These are phyloP conservation scores for Massariosphaeria phaeospora DNA, from an alignment of 495 filamentous ascomycete genomes.

Conservation along the genomic window DNA sequence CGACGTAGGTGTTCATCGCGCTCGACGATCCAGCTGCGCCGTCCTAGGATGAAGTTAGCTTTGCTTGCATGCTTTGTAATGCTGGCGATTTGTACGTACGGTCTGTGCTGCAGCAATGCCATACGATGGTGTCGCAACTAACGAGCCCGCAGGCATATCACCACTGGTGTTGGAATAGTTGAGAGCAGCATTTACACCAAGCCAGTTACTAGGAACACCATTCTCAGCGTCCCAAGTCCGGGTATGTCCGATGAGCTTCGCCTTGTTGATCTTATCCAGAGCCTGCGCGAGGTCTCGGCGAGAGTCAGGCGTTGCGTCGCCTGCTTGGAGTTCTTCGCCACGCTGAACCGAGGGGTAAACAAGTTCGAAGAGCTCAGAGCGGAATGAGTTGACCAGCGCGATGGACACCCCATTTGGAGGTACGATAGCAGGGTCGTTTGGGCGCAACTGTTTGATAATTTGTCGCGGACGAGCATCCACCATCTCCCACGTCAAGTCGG, in stretches of 20 bases:
- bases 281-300: neutral
- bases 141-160: neutral
- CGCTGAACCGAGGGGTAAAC: slow-evolving; percentile 1
- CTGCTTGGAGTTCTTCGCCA: slow-evolving; percentile 4
- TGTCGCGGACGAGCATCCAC: too few relatives aligned
- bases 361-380: too few relatives aligned
- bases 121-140: neutral
- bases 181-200: neutral
- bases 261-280: neutral
- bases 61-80: neutral
- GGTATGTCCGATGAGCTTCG: neutral
- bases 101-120: neutral
- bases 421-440: too few relatives aligned
- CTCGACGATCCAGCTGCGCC: neutral
- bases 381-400: too few relatives aligned
- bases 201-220: slow-evolving; percentile 1
- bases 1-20: neutral
- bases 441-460: too few relatives aligned
- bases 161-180: neutral
- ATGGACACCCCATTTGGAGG: too few relatives aligned
- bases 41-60: neutral
- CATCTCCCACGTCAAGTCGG: too few relatives aligned
- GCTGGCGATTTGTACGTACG: neutral
- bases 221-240: slow-evolving; percentile 1
- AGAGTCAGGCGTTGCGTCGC: neutral